Base-by-base conservation (phyloP, 768 basidiomycete species). In the Russula sp. region DNA sequence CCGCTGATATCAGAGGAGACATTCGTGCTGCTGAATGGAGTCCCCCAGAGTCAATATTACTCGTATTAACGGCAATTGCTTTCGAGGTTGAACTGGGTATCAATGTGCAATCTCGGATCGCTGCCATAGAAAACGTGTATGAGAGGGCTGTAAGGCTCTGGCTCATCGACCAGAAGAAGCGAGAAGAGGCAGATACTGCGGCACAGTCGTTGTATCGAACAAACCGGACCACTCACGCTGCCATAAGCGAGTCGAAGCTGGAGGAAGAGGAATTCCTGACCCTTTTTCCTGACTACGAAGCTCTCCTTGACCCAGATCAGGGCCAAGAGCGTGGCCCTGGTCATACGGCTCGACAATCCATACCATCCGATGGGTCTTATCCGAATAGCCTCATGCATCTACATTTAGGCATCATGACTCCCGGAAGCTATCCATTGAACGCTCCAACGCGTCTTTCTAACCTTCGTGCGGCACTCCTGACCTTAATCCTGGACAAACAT, bases 251-350 rank as follows among this genome's bases (percentile, higher is more conserved):
- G 63, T 83, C 82, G 5, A 89, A 93, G 69, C 71, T 82, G 42
- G 93, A 97, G 71, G 90, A 89, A 72, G 79, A 80, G 65, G 97
- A 98, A 68, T 92, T 98, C 69, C 75, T 86, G 50, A 75, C 82
- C 6, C 72, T 98, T 34, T 99, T 99, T 74, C 97, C 97, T 13
- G 84, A 84, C 11, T 96, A 88, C 37, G 82, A 88, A 59, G 77
- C 73, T 31, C 72, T 86, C 16, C 77, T 80, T 39, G 66, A 74
- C n/a, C 69, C 70, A 22, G 51, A 64, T 13, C 50, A n/a, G 20
- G 27, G 20, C 14, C 35, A 51, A 32, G 63, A 55, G 18, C 6
- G 14, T 44, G n/a, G 27, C 27, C 54, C 57, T 20, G 32, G 48
- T 39, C 57, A 37, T 39, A 52, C 50, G 51, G 58, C 61, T 49